Evolutionary conservation across 257 asterid species (phyloP), one percentile per base, ranked within the genome.

Genomic region (Ajuga chamaepitys): DNA sequence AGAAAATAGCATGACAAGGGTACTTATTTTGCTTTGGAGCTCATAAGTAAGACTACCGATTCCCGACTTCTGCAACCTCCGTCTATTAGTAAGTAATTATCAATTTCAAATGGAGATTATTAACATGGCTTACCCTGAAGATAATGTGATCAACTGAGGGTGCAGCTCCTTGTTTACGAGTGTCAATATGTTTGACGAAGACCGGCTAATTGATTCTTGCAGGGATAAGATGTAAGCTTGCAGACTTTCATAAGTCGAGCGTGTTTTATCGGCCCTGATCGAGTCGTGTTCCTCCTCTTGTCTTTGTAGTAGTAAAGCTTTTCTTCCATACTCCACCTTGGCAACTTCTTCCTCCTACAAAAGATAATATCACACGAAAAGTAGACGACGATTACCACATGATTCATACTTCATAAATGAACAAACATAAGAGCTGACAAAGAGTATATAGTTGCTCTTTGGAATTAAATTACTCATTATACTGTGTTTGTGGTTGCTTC

Each of bases 101-200:
- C 42, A 25, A 34, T 46, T 55, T 22, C n/a, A 66, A 66, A 42
- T 25, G 32, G 7, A 62, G 20, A 53, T 9, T n/a, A 28, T 28
- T 5, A 9, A 24, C 44, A 30, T 0, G 50, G 32, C 56, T 55
- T 74, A 89, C 97, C 95, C 95, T 13, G 95, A 83, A 67, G 84
- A 81, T 67, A 89, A 73, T 37, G 95, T 82, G 44, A 82, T 73
- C 73, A 89, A 70, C 82, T 89, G 95, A 70, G 91, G 95, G 35
- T 80, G 84, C 66, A 89, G 75, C 74, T 89, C 97, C 72, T 83
- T 83, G 51, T 73, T 79, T 62, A 87, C 68, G 76, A 89, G 88
- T 35, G 44, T 76, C 67, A 74, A 42, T 72, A 87, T 74, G 60
- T 82, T 74, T 25, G 86, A 83, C 54, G 73, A 74, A 58, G 91